Base-by-base conservation (phyloP, 768 basidiomycete species). In the Coprinellus micaceus region DNA sequence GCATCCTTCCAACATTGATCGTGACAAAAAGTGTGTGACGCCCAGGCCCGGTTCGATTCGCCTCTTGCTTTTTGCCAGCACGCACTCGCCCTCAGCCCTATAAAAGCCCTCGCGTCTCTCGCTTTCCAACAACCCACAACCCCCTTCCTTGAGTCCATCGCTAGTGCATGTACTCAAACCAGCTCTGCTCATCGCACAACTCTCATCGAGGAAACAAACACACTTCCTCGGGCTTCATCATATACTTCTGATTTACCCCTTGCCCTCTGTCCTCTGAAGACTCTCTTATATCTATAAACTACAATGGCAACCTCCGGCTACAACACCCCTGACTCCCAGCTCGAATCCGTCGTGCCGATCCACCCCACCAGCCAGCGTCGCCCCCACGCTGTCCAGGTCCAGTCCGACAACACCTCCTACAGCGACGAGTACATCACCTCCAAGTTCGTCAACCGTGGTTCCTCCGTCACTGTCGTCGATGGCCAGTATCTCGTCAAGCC, bases 151-250 rank as follows among this genome's bases (percentile, higher is more conserved):
- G 68, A 68, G 72, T 71, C 63, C 65, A 69, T 71, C 77, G 71
- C 76, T 74, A 64, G 78, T 91, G 88, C 83, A 94, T 94, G 93
- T 96, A 87, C 90, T 91, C 89, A 62, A 94, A 95, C 89, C 86
- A 88, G 72, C 88, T 94, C 64, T 86, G 88, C 74, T 89, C 88
- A 74, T 77, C 84, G 63, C 93, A 95, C 78, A 95, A 95, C 77
- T 80, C 82, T 65, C 82, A 89, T 78, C 82, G 91, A 85, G 94
- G 94, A 78, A 71, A 68, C 66, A 94, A 90, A 71, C 94, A 95
- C 81, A 84, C 88, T 63, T 75, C 76, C 68, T 82, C 89, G 63
- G 83, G 85, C 61, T 82, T 87, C 67, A 69, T 91, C 53, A 78
- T 78, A 74, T 57, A 62, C 45, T 70, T 74, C 77, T 75, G 66